Percentiles rank a stretch among this genome's conserved stretches.
These are phyloP conservation scores for Rauvolfia tetraphylla DNA, from an alignment of 257 asterid genomes.

Conservation along the genomic window DNA sequence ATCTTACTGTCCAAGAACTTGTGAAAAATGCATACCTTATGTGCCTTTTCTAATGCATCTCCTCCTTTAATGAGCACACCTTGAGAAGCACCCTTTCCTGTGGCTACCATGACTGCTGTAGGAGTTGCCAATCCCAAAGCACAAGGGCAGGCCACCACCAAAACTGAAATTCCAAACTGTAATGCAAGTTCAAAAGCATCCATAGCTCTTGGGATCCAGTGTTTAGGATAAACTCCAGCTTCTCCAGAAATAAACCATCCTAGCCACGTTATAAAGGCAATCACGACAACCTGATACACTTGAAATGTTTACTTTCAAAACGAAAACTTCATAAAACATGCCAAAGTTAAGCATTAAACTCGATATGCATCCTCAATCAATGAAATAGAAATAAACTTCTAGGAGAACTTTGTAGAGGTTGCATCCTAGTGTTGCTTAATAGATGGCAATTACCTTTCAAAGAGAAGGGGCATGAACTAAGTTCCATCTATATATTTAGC, in stretches of 20 bases:
- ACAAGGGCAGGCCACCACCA: conserved; percentile 98
- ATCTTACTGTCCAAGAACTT: not conserved
- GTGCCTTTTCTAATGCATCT: conserved; percentile 89
- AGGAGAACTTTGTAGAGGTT: not conserved
- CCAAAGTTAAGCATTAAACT: not conserved
- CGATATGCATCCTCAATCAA: not conserved
- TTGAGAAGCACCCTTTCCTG: conserved; percentile 95
- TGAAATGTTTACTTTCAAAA: not conserved
- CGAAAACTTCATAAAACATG: not conserved
- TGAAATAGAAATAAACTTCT: not conserved
- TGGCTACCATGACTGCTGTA: conserved; percentile 98
- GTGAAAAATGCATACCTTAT: conserved; percentile 48
- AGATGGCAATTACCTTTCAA: not conserved
- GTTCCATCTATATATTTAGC: not conserved
- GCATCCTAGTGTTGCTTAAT: not conserved
- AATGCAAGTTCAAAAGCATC: conserved; percentile 89
- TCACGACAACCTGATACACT: conserved; percentile 63
- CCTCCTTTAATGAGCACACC: conserved; percentile 98
- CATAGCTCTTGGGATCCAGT: conserved; percentile 85
- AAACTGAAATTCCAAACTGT: conserved; percentile 86
- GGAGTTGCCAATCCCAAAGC: conserved; percentile 98
- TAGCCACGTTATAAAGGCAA: conserved; percentile 70
- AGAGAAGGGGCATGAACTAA: too few relatives aligned
- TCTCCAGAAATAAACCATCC: conserved; percentile 86
- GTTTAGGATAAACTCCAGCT: conserved; percentile 60